phyloP scores from a whole-genome alignment of 1,284 basidiomycete genomes.

The Anthracocystis panici-leucophaei region DNA sequence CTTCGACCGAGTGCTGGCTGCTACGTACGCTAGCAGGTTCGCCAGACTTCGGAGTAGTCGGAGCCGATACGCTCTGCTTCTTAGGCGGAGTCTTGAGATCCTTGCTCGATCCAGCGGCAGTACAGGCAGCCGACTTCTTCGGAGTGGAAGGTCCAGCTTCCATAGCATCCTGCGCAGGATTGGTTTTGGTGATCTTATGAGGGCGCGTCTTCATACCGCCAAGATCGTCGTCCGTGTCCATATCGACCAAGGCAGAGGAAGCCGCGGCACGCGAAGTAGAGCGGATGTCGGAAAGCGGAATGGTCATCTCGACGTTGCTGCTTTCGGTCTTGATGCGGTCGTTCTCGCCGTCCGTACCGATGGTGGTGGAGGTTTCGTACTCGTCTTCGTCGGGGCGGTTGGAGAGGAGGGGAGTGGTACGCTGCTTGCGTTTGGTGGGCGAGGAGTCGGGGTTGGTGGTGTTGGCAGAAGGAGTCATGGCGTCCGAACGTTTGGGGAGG shows the following conservation, averaged over 20 bases:
- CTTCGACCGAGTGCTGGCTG: too few species aligned
- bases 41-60: constrained; percentile 9
- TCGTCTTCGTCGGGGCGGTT: constrained; percentile 11
- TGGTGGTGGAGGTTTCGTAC: constrained; percentile 1
- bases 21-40: constrained; percentile 20
- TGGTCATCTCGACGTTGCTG: neutral
- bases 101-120: constrained; percentile 12
- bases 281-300: constrained; percentile 16
- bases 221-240: neutral
- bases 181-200: constrained; percentile 1
- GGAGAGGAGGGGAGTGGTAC: constrained; percentile 20
- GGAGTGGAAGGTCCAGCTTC: constrained; percentile 21
- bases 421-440: constrained; percentile 15
- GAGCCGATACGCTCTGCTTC: constrained; percentile 16
- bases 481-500: constrained; percentile 20
- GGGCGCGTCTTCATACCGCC: neutral
- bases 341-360: neutral
- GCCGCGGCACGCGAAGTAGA: constrained; percentile 9
- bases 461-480: neutral
- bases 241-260: neutral
- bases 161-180: neutral
- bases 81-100: constrained; percentile 27
- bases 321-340: constrained; percentile 3
- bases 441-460: neutral
- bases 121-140: constrained; percentile 7